Base-by-base conservation (phyloP, 306 rosid genomes). In the Abrus pulchellus region DNA sequence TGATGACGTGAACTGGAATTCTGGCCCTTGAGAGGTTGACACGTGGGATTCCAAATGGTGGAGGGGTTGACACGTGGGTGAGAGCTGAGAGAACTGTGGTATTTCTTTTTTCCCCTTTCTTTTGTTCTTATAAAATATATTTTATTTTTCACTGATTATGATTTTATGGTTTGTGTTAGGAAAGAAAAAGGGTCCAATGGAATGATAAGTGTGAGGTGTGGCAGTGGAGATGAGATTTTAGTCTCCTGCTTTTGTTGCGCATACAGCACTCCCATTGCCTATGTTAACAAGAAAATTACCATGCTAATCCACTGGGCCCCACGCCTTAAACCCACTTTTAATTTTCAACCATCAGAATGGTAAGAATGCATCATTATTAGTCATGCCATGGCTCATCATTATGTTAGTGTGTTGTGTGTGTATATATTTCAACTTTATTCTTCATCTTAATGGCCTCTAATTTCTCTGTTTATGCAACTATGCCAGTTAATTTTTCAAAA, bases 1-100 rank as follows among this genome's bases (percentile, higher is more conserved):
- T 41, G 88, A 83, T 72, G 95, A 93, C 91, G 87, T 62, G 74
- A 88, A 87, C 86, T 88, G 74, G 20, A 74, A 60, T 68, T 43
- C 52, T 43, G 84, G 82, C 95, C 93, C 89, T 83, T 83, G 72
- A 47, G 66, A 80, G 34, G 61, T 10, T 12, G 87, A 85, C 89
- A 89, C 86, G 90, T 86, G 75, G 61, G 72, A 75, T 47, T 53
- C 72, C 36, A 32, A 78, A 27, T 11, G 7, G 11, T 10, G 7
- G 30, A 78, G 59, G 2, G 11, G 20, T 1, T 11, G 93, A 90
- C 93, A 86, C 94, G 90, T 91, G 88, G 75, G 68, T 43, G 50
- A 54, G 82, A 14, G 2, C 81, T 44, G 68, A 4, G 12, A 7
- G 29, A 7, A 50, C 20, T 63, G 47, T 77, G 80, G 9, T 13